phyloP scores from a whole-genome alignment of 129 eudicot species.

The Tagetes erecta region DNA sequence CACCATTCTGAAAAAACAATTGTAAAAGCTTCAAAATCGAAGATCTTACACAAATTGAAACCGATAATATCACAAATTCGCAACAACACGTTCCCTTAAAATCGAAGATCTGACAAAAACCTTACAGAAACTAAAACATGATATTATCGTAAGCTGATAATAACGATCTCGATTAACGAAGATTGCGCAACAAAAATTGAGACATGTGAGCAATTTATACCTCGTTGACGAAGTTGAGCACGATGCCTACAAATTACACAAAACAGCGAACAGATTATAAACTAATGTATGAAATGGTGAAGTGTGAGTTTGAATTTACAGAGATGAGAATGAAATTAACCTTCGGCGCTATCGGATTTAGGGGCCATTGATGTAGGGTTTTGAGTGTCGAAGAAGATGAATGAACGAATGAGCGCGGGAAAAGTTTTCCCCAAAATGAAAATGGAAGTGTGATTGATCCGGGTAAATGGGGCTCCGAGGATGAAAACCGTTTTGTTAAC shows the following conservation, averaged over 20 bases:
- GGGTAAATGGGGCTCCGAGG: background rate
- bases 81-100: background rate
- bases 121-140: background rate
- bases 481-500: background rate
- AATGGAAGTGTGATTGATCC: conserved; percentile 8
- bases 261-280: background rate
- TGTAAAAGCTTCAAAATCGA: background rate
- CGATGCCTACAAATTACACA: conserved; percentile 64
- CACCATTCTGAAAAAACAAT: background rate
- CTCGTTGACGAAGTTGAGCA: conserved; percentile 97
- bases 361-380: conserved; percentile 58
- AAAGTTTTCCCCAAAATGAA: background rate
- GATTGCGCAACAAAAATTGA: background rate
- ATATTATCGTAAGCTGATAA: background rate
- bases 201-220: conserved; percentile 26
- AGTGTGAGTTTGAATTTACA: conserved; percentile 7
- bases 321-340: conserved; percentile 27
- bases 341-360: conserved; percentile 76
- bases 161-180: background rate
- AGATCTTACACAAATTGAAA: background rate
- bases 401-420: conserved; percentile 37
- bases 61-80: background rate
- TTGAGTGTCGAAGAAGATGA: conserved; percentile 19
- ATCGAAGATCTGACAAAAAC: background rate
- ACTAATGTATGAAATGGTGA: conserved; percentile 6